Evolutionary conservation across 2,329 filamentous ascomycete genomes (phyloP).

Genomic region (Trichoderma lentiforme): DNA sequence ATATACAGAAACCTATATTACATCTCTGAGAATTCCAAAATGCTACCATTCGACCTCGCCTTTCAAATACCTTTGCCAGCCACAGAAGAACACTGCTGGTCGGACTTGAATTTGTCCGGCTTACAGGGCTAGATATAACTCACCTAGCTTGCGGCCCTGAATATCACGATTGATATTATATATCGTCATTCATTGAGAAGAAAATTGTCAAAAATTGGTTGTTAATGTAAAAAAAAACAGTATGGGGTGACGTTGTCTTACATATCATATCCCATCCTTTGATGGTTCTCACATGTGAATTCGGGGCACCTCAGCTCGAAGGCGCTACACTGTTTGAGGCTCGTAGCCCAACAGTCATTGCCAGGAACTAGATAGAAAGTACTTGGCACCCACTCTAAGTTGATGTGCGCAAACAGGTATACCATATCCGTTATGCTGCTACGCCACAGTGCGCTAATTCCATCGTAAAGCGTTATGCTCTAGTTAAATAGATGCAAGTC

Average conservation of each 20-base stretch:
- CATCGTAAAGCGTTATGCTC: slow-evolving; percentile 2
- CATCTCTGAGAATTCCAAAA: not conserved
- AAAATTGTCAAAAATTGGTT: not conserved
- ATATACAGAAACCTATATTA: not conserved
- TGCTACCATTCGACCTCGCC: not conserved
- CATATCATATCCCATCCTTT: not conserved
- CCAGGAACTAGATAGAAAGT: not conserved
- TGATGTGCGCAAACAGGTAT: not conserved
- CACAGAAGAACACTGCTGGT: not conserved
- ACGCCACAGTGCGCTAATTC: not conserved
- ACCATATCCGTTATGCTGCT: not conserved
- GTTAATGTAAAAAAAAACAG: not conserved
- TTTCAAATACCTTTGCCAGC: not conserved
- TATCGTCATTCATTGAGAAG: not conserved
- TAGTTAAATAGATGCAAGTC: not conserved
- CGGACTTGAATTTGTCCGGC: not conserved
- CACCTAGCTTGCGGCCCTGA: not conserved
- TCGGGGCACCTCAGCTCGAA: not conserved
- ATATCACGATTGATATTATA: not conserved
- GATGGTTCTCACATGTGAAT: not conserved
- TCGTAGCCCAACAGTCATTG: not conserved
- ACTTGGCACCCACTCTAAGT: not conserved
- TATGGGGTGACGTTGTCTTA: not conserved
- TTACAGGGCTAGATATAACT: not conserved
- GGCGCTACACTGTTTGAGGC: not conserved